Conservation (phyloP, 768 basidiomycete species). For the Boletus pseudopeckii region DNA sequence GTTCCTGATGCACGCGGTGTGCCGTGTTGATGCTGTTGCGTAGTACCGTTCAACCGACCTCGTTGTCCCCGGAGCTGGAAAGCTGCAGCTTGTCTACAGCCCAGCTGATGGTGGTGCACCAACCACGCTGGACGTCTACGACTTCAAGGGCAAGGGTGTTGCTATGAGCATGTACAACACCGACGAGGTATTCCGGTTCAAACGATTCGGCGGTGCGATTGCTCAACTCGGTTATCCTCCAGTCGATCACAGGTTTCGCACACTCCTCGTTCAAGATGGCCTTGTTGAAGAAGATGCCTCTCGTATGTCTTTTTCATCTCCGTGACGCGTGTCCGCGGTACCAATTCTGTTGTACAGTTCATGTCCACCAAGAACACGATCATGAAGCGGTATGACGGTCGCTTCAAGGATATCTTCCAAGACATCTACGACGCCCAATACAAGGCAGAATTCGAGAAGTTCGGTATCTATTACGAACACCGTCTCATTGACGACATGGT, state of each 20-base stretch:
- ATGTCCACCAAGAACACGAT: constrained; percentile 99
- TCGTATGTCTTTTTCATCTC: constrained; percentile 42
- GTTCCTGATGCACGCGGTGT: constrained; percentile 6
- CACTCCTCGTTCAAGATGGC: constrained; percentile 99
- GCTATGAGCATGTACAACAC: constrained; percentile 99
- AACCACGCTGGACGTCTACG: constrained; percentile 78
- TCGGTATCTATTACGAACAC: constrained; percentile 89
- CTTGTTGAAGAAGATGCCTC: constrained; percentile 68
- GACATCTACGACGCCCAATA: constrained; percentile 87
- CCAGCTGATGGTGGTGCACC: constrained; percentile 71
- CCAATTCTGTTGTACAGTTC: constrained; percentile 47
- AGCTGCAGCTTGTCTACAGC: constrained; percentile 87
- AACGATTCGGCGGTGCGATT: not conserved
- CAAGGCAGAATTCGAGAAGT: constrained; percentile 63
- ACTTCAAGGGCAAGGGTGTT: constrained; percentile 91
- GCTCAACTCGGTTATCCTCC: not conserved
- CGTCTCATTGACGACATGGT: constrained; percentile 98
- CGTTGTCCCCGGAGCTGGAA: constrained; percentile 87
- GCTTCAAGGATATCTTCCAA: constrained; percentile 99
- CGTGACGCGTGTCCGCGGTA: not conserved
- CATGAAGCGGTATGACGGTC: constrained; percentile 95
- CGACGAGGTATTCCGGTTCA: constrained; percentile 60
- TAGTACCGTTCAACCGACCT: constrained; percentile 94
- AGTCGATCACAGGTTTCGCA: constrained; percentile 94
- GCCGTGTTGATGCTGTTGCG: constrained; percentile 3